Base-by-base conservation (phyloP, 1,284 basidiomycete genomes). In the Ustilago loliicola region DNA sequence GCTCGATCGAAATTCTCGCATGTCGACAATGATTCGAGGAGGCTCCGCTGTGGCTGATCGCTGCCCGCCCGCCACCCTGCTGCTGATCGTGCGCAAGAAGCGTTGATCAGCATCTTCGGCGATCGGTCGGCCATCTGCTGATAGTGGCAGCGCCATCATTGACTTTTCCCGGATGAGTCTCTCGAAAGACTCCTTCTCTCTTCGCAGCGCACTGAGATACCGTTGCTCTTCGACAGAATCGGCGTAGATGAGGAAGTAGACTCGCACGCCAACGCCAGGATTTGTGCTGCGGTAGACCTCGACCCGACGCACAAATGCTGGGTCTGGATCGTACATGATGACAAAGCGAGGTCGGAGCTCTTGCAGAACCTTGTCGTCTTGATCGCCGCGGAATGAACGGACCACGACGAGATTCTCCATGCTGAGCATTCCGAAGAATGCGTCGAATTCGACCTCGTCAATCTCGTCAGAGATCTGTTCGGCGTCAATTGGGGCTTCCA, bases 121-220 rank as follows among this genome's bases (percentile, higher is more conserved):
- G 25, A 87, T 88, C 57, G 83, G 89, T 81, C 81, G 87, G 45
- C 91, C 88, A 56, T 95, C 93, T 76, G 95, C 95, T 55, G 91
- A 89, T 34, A 98, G 91, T 0, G 95, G 94, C 57, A 98, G 90
- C 9, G 96, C 89, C 96, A 99, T 98, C 80, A 95, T 95, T 50
- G 92, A 93, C 61, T 94, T 91, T 87, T 98, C 96, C 78, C 92
- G 93, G 85, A 99, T 98, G 29, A 99, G 88, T 66, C 92, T 89
- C 87, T 98, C 94, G 84, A 99, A 99, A 0, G 95, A 91, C 67
- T 98, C 94, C 85, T 98, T 98, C 87, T 99, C 96, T 72, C 92
- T 90, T 54, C 95, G 89, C 57, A 98, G 90, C 1, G 92, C 92
- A 38, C 93, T 93, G 27, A 99, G 89, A 86, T 97, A 99, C 82